A percentile compares a stretch with the other conserved stretches of the same genome.
Evolutionary conservation across 1,284 basidiomycete species (phyloP).

Genomic region (Boletus smithii): DNA sequence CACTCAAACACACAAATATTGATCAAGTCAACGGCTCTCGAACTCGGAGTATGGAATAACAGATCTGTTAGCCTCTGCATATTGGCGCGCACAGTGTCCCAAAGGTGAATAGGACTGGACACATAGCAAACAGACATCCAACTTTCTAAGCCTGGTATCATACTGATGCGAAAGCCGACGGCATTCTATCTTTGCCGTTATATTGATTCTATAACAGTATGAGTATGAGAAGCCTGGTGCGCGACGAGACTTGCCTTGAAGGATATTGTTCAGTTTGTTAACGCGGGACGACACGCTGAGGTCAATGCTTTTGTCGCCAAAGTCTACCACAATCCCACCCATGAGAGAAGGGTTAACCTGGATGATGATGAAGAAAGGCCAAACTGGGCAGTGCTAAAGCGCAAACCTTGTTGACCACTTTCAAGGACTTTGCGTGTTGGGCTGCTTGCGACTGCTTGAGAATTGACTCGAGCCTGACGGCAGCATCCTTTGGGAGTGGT

Average conservation of each 20-base stretch:
- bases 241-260: slow-evolving; percentile 58
- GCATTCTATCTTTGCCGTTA: slow-evolving; percentile 10
- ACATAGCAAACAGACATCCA: slow-evolving; percentile 7
- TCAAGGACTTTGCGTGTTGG: slow-evolving; percentile 80
- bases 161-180: neutral
- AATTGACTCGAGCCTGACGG: slow-evolving; percentile 73
- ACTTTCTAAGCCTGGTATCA: slow-evolving; percentile 13
- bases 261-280: slow-evolving; percentile 88
- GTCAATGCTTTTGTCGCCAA: slow-evolving; percentile 98
- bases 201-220: slow-evolving; percentile 36
- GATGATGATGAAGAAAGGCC: slow-evolving; percentile 10
- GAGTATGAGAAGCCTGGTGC: slow-evolving; percentile 5
- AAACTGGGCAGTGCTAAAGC: neutral
- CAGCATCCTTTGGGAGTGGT: slow-evolving; percentile 71
- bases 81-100: neutral
- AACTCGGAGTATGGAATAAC: neutral
- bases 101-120: neutral
- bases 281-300: slow-evolving; percentile 91
- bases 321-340: slow-evolving; percentile 92
- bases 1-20: neutral
- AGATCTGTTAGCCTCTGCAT: neutral
- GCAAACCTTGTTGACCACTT: slow-evolving; percentile 82
- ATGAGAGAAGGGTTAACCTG: slow-evolving; percentile 86
- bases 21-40: neutral
- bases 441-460: slow-evolving; percentile 84